Base-by-base conservation (phyloP, 148 eudicot genomes). In the Persicaria maculosa region DNA sequence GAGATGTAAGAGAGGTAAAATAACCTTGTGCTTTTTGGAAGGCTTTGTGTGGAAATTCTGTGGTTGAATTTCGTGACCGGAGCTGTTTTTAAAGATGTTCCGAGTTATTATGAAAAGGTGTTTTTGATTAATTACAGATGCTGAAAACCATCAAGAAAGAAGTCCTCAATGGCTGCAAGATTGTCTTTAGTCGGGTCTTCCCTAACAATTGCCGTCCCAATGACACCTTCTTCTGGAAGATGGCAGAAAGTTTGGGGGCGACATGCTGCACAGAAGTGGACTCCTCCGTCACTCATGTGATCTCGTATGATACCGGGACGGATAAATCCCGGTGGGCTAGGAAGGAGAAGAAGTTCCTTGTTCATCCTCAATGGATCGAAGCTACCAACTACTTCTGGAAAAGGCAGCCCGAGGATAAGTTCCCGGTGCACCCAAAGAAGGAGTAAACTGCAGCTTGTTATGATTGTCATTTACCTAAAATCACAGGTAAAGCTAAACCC, bases 221-320 rank as follows among this genome's bases (percentile, higher is more conserved):
- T 47, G 79, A 80, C 40, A 87, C 88, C 73, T 81, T 74, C n/a
- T 53, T 81, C 20, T 90, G 97, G 97, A 89, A 78, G 77, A 82
- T 86, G 84, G 97, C 97, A 4, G 96, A 87, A 65, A 82, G 83
- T 69, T 67, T 93, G 77, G 97, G 97, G 52, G 97, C 97, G 6
- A 84, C 77, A 31, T 90, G 91, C 82, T 79, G 83, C 2, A 80
- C 81, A 5, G 83, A 88, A 52, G 25, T 83, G 0, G 91, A 88
- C 53, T 58, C 80, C 3, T 77, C 85, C 0, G 85, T 90, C 45
- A 93, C 97, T 0, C 96, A 93, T 57, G 89, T 93, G 7, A 87
- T 93, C 15, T 89, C 96, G 45, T 58, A 71, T 2, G 90, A 93
- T 67, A 17, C 83, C 1, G 90, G 88, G 44, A 93, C 93, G 0